These are phyloP conservation scores for Lagerstroemia speciosa DNA, from an alignment of 345 rosid genomes.

Conservation along the genomic window DNA sequence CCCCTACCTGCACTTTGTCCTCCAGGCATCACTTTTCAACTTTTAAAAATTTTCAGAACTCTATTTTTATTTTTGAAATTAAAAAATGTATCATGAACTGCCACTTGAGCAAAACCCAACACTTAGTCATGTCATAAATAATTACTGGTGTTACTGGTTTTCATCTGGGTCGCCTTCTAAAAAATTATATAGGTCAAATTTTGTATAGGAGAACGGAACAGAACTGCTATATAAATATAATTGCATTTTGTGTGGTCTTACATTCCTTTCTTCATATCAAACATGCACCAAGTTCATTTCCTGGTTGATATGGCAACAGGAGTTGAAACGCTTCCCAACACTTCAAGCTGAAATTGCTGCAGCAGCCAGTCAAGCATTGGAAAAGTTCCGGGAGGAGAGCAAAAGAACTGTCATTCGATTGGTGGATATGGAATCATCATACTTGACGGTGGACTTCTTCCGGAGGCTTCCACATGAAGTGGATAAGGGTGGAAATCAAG, in stretches of 20 bases:
- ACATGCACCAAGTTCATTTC: not conserved
- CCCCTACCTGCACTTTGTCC: no score
- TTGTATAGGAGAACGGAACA: not conserved
- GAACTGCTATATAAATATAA: not conserved
- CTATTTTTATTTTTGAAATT: no score
- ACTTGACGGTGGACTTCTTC: conserved; percentile 73
- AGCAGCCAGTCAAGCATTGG: conserved; percentile 55
- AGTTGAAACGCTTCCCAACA: conserved; percentile 66
- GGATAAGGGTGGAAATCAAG: conserved; percentile 26
- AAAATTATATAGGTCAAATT: not conserved
- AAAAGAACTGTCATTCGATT: conserved; percentile 51
- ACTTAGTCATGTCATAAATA: no score
- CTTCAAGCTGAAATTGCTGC: conserved; percentile 67
- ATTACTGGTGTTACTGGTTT: no score
- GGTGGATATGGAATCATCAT: conserved; percentile 81
- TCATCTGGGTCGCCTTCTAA: not conserved
- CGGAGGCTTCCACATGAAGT: conserved; percentile 69
- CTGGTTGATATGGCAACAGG: conserved; percentile 30
- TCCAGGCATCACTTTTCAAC: no score
- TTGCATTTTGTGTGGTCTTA: not conserved
- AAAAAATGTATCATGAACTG: no score
- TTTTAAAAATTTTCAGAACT: no score
- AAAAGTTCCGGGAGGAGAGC: conserved; percentile 68
- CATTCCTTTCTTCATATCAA: not conserved
- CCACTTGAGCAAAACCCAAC: no score